A percentile compares a stretch with the other conserved stretches of the same genome.
Conservation (phyloP, 2,329 filamentous ascomycete genomes). For the Botryotinia narcissicola region DNA sequence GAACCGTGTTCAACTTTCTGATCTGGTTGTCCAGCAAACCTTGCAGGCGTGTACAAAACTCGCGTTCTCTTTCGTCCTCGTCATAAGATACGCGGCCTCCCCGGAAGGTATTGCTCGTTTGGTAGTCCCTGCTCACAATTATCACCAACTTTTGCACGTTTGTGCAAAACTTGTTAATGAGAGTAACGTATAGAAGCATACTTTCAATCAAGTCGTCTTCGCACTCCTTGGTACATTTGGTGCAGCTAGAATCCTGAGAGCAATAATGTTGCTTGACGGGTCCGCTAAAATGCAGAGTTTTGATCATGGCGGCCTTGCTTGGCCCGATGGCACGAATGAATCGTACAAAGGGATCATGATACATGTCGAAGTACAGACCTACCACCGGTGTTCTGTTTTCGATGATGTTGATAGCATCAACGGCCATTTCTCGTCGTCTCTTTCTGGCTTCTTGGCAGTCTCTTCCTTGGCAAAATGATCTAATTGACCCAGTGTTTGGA, state of each 20-base stretch:
- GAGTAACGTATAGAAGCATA: neutral
- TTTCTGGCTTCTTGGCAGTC: neutral
- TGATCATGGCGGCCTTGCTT: neutral
- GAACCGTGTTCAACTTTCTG: neutral
- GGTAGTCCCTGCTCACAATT: neutral
- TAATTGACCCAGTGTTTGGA: neutral
- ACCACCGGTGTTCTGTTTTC: neutral
- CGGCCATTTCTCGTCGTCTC: no score
- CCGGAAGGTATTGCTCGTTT: neutral
- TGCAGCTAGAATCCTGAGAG: neutral
- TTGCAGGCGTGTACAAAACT: neutral
- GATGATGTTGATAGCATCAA: neutral
- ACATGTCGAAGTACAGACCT: neutral
- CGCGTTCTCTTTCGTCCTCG: accelerated
- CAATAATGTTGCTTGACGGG: neutral
- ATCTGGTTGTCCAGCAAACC: neutral
- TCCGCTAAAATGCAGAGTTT: neutral
- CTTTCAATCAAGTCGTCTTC: neutral
- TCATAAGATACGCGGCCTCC: neutral
- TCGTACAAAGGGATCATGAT: neutral
- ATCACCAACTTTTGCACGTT: neutral
- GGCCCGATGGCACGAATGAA: neutral
- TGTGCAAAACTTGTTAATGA: neutral
- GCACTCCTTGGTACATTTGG: accelerated
- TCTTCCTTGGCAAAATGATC: neutral